phyloP scores from a whole-genome alignment of 192 early-diverging fungal genomes.

The Gamsiella multidivaricata region DNA sequence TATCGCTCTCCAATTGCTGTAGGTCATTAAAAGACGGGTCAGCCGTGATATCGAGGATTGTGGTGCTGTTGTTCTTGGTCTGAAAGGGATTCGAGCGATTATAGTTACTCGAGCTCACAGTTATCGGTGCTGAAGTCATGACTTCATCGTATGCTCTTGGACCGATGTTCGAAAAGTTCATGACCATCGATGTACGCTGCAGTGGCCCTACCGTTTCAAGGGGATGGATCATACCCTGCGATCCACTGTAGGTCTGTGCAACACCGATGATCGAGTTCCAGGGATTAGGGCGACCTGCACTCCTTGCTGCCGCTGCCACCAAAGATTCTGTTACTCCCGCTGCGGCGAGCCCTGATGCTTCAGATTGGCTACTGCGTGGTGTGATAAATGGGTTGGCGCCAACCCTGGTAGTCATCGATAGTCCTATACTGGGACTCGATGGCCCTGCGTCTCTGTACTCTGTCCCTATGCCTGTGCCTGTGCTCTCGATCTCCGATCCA shows the following conservation, averaged over 20 bases:
- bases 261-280: constrained; percentile 29
- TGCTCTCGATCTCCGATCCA: neutral
- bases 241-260: constrained; percentile 12
- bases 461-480: neutral
- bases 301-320: neutral
- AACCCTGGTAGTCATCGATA: neutral
- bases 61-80: constrained; percentile 27
- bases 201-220: neutral
- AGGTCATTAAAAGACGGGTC: no score
- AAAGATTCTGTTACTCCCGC: neutral
- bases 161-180: neutral
- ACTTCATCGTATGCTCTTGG: neutral
- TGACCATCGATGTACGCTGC: no score
- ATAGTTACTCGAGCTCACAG: neutral
- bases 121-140: neutral
- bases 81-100: constrained; percentile 26
- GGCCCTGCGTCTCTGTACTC: neutral
- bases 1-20: neutral
- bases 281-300: neutral
- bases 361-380: constrained; percentile 2
- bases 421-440: neutral
- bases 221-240: constrained; percentile 13
- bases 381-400: neutral
- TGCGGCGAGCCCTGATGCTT: neutral
- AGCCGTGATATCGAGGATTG: neutral